Evolutionary conservation across 2,329 filamentous ascomycete genomes (phyloP).

Genomic region (Cercospora berteroae): DNA sequence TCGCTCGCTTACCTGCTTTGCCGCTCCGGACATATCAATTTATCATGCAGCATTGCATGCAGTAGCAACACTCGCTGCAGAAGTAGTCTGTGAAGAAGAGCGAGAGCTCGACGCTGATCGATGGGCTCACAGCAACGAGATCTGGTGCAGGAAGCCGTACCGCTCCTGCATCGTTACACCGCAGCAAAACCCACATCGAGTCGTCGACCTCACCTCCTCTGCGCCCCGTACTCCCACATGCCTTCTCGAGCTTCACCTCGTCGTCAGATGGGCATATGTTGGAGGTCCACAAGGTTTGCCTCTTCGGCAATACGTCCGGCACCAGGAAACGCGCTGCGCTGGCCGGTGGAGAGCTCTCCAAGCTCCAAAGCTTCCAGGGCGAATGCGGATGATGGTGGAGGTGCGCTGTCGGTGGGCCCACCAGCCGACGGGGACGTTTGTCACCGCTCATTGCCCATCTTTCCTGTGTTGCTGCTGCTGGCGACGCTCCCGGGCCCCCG

Average conservation of each 20-base stretch:
- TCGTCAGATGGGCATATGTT: background rate
- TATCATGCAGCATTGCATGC: background rate
- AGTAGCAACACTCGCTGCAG: background rate
- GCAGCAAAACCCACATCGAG: background rate
- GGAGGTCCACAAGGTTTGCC: background rate
- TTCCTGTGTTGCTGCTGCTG: background rate
- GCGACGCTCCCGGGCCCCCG: background rate
- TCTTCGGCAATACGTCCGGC: background rate
- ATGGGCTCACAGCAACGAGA: background rate
- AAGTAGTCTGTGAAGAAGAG: background rate
- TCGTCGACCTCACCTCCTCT: background rate
- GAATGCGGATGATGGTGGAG: background rate
- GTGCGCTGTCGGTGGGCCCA: slow-evolving; percentile 13
- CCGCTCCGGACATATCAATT: background rate
- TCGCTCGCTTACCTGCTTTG: background rate
- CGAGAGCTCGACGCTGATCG: background rate
- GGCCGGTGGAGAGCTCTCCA: background rate
- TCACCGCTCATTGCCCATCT: slow-evolving; percentile 10
- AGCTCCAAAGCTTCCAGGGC: background rate
- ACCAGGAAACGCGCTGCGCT: background rate
- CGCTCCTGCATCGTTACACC: background rate
- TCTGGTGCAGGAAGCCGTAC: background rate
- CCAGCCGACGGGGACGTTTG: background rate
- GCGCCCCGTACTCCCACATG: background rate
- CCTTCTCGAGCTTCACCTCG: background rate